Conservation (phyloP, 345 rosid genomes). For the Atalantia buxifolia region DNA sequence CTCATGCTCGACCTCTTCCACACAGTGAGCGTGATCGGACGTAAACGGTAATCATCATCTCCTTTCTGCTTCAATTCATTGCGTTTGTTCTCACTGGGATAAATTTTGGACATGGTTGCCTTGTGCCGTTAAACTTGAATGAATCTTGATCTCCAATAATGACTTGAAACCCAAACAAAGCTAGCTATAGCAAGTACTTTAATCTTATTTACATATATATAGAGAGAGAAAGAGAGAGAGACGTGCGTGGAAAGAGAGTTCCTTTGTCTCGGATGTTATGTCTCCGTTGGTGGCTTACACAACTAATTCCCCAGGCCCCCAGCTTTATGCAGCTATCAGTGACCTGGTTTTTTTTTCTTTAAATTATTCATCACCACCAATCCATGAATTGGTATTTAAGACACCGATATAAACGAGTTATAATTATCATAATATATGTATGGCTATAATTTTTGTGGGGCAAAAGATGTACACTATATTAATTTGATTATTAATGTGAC, state of each 20-base stretch:
- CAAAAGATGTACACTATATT: too few relatives aligned
- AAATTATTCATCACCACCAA: neutral
- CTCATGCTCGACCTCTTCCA: constrained; percentile 61
- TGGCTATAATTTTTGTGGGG: too few relatives aligned
- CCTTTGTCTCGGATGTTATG: constrained; percentile 20
- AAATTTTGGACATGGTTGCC: constrained; percentile 35
- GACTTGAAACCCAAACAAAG: too few relatives aligned
- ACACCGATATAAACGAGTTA: neutral
- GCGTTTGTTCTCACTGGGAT: constrained; percentile 27
- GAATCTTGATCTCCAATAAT: too few relatives aligned
- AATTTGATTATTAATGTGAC: neutral
- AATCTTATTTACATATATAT: too few relatives aligned
- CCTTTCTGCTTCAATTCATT: neutral
- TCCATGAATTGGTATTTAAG: neutral
- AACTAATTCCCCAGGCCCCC: constrained; percentile 14
- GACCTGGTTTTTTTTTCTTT: neutral
- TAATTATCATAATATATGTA: neutral
- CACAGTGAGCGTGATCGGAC: constrained; percentile 29
- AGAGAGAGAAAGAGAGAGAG: neutral
- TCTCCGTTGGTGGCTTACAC: constrained; percentile 24
- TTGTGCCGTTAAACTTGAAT: too few relatives aligned
- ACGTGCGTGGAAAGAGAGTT: constrained; percentile 5
- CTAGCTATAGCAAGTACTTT: too few relatives aligned
- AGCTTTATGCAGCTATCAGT: constrained; percentile 7
- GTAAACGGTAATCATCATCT: neutral